Evolutionary conservation across 169 alveolate species (phyloP).

Genomic region (Theileria sp.): DNA sequence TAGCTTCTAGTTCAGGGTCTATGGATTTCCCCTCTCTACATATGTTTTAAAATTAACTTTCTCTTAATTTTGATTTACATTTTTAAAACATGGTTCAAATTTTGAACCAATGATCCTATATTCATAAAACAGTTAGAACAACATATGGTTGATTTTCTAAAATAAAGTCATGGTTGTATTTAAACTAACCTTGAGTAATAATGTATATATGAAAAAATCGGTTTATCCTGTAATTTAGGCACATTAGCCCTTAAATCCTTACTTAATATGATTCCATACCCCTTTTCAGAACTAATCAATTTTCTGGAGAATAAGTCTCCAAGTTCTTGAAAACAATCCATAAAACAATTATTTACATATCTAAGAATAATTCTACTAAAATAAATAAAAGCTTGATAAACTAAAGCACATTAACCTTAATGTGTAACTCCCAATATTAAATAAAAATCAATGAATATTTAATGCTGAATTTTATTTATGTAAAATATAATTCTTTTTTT

Average conservation of each 20-base stretch:
- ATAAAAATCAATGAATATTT: not conserved
- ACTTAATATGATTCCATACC: conserved; percentile 27
- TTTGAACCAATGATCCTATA: conserved; percentile 53
- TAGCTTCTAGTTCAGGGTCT: not conserved
- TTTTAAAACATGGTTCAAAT: conserved; percentile 44
- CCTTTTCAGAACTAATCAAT: conserved; percentile 28
- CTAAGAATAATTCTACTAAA: not conserved
- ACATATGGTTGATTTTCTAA: conserved; percentile 1
- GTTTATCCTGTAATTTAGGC: conserved; percentile 28
- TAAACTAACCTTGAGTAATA: conserved; percentile 36
- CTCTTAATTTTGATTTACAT: conserved; percentile 14
- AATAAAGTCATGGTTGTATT: not conserved
- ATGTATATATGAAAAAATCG: conserved; percentile 45
- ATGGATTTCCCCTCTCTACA: conserved; percentile 1
- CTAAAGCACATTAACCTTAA: not conserved
- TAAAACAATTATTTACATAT: not conserved
- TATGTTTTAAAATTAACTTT: not conserved
- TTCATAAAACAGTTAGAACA: conserved; percentile 45
- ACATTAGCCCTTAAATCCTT: not conserved
- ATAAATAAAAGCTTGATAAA: not conserved
- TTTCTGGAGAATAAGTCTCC: not conserved
- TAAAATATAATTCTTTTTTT: conserved; percentile 4
- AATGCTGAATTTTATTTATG: not conserved
- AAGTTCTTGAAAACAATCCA: not conserved
- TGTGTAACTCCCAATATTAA: conserved; percentile 15